Evolutionary conservation across 2,329 filamentous ascomycete genomes (phyloP), one percentile per base, ranked within the genome.

Genomic region (Aspergillus candidus): DNA sequence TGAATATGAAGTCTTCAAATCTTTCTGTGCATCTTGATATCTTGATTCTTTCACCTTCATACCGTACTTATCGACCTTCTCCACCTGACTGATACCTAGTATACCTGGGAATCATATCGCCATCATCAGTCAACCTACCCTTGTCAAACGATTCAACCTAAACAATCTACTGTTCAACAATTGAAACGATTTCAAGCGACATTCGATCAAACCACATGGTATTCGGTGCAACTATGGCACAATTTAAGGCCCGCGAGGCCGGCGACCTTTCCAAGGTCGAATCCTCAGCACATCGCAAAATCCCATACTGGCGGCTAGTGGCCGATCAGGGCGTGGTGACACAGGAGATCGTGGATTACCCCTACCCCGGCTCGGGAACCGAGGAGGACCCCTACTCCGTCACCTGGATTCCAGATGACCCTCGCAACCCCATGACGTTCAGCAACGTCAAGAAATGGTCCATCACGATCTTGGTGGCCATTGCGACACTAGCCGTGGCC

Each of bases 301-400:
- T 67, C 33, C 61, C 62, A 13, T 66, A 58, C 50, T 67, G 60
- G 59, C 61, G 63, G 36, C 42, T 62, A 15, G 49, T 67, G 7
- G 36, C 51, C 29, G 56, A 66, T 29, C 61, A 62, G 10, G 62
- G 62, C 13, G 60, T 54, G 4, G 51, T 67, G 34, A 67, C 63
- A 10, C 62, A 64, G 40, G 63, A 65, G 39, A 54, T 67, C 7
- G 50, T 58, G 32, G 60, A 65, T 43, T 48, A 59, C 33, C 48
- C 47, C 12, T 66, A 62, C 41, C 49, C 58, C 32, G 70, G 70
- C 14, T 62, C 60, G 0, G 70, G 70, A 1, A 72, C 68, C 1
- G 59, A 65, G 18, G 56, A 65, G 2, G 68, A 72, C 48, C 70
- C 70, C 0, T 72, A 62, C 50, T 56, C 63, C n/a, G 63, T 73